A percentile compares a stretch with the other conserved stretches of the same genome.
phyloP scores from a whole-genome alignment of 495 filamentous ascomycete species.

The Delitschia confertaspora region DNA sequence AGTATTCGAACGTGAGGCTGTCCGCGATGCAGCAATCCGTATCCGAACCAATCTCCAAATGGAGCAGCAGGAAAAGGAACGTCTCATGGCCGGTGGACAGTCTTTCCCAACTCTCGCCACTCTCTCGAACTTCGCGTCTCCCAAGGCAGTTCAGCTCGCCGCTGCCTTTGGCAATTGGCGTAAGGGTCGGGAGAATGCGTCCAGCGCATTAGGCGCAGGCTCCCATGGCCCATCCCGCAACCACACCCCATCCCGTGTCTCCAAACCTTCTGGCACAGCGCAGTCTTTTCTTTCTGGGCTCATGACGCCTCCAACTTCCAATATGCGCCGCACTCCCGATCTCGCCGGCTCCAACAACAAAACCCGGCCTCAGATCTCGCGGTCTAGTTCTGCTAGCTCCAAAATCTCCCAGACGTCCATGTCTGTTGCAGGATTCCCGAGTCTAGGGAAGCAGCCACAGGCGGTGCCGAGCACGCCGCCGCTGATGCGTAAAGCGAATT shows the following conservation, averaged over 20 bases:
- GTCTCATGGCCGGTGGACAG: conserved; percentile 46
- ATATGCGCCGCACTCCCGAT: conserved; percentile 48
- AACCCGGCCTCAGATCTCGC: conserved; percentile 8
- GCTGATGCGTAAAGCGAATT: conserved; percentile 31
- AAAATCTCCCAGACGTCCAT: neutral
- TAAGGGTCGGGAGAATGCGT: conserved; percentile 46
- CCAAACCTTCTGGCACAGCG: conserved; percentile 23
- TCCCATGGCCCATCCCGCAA: conserved; percentile 35
- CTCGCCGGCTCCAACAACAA: conserved; percentile 16
- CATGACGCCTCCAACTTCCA: conserved; percentile 70
- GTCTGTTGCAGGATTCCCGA: conserved; percentile 17
- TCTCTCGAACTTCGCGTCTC: conserved; percentile 59
- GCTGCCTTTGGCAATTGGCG: conserved; percentile 82
- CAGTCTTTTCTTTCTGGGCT: conserved; percentile 60
- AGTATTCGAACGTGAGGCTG: conserved; percentile 60
- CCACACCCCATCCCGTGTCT: conserved; percentile 51
- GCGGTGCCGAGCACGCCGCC: conserved; percentile 52
- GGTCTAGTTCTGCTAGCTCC: conserved; percentile 17
- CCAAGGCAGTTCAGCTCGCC: conserved; percentile 71
- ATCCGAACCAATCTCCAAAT: conserved; percentile 92
- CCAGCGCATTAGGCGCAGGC: conserved; percentile 25
- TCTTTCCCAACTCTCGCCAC: conserved; percentile 46
- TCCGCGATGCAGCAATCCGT: conserved; percentile 84
- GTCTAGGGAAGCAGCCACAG: conserved; percentile 18
- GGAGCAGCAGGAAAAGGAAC: conserved; percentile 89